phyloP scores from a whole-genome alignment of 2,329 filamentous ascomycete genomes.

The Boeremia exigua region DNA sequence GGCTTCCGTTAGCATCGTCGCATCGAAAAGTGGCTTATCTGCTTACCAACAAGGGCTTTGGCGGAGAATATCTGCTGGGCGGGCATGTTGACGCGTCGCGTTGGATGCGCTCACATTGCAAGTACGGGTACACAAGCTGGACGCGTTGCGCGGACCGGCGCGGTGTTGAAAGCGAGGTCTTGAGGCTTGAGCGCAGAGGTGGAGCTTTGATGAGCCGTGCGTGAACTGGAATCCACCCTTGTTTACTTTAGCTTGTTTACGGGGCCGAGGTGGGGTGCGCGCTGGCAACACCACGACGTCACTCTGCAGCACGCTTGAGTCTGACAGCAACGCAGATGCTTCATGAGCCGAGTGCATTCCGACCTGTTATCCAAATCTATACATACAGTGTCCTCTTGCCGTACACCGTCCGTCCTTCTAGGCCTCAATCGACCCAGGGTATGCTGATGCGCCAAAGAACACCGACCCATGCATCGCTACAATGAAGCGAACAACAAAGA shows the following conservation, averaged over 20 bases:
- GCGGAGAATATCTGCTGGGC: conserved; percentile 43
- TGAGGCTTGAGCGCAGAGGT: conserved; percentile 13
- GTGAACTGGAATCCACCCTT: conserved; percentile 6
- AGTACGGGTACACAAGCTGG: background rate
- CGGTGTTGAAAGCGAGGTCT: conserved; percentile 6
- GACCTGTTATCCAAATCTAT: conserved; percentile 17
- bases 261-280: background rate
- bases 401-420: conserved; percentile 4
- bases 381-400: conserved; percentile 11
- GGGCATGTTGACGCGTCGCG: conserved; percentile 20
- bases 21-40: background rate
- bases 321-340: background rate
- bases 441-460: conserved; percentile 46
- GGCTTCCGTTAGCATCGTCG: background rate
- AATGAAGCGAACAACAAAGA: conserved; percentile 26
- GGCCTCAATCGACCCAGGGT: conserved; percentile 25
- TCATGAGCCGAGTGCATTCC: conserved; percentile 10
- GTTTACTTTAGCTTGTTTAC: conserved; percentile 11
- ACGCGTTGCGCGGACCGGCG: conserved; percentile 1
- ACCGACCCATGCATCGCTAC: conserved; percentile 46
- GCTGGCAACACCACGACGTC: conserved; percentile 9
- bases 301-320: conserved; percentile 2
- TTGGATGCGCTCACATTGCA: conserved; percentile 10
- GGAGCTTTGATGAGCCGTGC: conserved; percentile 11
- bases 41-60: conserved; percentile 36